Conservation (phyloP, 1,139 yeast genomes). For the Geotrichum phurueaensis region DNA sequence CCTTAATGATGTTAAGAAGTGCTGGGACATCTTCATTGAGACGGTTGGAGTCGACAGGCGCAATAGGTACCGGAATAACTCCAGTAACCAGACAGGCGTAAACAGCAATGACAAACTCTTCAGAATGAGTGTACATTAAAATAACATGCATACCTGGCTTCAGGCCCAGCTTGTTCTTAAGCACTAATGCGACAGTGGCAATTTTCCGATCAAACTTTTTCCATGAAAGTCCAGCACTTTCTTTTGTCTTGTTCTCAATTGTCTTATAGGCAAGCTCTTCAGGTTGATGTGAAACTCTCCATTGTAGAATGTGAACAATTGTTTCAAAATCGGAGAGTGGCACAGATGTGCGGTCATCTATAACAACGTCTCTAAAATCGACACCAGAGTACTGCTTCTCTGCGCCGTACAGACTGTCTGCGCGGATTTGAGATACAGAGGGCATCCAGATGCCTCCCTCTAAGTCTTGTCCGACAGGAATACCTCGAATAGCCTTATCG, state of each 20-base stretch:
- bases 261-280: constrained; percentile 79
- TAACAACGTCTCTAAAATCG: constrained; percentile 66
- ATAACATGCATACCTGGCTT: constrained; percentile 68
- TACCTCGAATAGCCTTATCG: constrained; percentile 56
- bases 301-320: constrained; percentile 68
- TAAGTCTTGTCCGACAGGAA: constrained; percentile 74
- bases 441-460: constrained; percentile 84
- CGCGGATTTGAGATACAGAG: constrained; percentile 54
- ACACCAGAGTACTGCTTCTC: constrained; percentile 67
- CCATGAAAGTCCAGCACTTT: constrained; percentile 68
- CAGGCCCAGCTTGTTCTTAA: constrained; percentile 45
- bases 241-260: constrained; percentile 41
- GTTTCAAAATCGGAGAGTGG: constrained; percentile 67
- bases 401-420: constrained; percentile 44
- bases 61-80: constrained; percentile 70
- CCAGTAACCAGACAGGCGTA: constrained; percentile 86
- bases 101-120: constrained; percentile 76
- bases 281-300: constrained; percentile 67
- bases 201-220: constrained; percentile 71
- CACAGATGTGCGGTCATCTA: constrained; percentile 72
- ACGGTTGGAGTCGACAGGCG: constrained; percentile 65
- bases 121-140: constrained; percentile 80
- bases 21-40: constrained; percentile 72
- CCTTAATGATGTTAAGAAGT: constrained; percentile 58
- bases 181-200: constrained; percentile 61